A percentile compares a stretch with the other conserved stretches of the same genome.
phyloP scores from a whole-genome alignment of 2,329 filamentous ascomycete genomes.

The Apiospora kogelbergensis region DNA sequence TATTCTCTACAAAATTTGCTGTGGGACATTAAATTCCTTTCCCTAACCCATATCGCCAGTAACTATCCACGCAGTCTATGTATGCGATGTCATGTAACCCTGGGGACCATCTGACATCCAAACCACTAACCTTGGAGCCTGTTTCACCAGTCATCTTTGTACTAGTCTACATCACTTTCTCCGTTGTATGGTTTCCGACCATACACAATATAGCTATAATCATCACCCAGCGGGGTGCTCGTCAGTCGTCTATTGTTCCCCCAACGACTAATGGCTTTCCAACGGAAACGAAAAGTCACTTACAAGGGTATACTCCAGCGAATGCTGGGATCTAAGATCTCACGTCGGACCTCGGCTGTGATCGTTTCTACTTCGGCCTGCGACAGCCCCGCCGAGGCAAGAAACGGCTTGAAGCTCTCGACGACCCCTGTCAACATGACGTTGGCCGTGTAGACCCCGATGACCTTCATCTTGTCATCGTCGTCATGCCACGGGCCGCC shows the following conservation, averaged over 20 bases:
- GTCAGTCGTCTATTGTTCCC: too few relatives aligned
- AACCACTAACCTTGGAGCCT: background rate
- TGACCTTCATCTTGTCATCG: conserved; percentile 53
- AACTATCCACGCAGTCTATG: too few relatives aligned
- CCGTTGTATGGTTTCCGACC: background rate
- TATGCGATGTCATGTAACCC: too few relatives aligned
- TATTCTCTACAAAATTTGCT: too few relatives aligned
- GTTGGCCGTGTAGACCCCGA: background rate
- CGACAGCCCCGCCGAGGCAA: background rate
- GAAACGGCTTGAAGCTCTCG: background rate
- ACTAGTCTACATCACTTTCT: background rate
- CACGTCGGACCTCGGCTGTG: background rate
- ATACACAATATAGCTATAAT: background rate
- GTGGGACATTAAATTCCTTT: too few relatives aligned
- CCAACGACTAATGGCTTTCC: background rate
- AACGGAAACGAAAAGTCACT: too few relatives aligned
- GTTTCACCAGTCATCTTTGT: background rate
- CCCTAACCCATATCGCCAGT: too few relatives aligned
- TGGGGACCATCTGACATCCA: too few relatives aligned
- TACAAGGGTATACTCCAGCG: conserved; percentile 5
- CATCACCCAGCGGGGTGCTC: too few relatives aligned
- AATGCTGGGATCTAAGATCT: background rate
- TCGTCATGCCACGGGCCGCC: conserved; percentile 53
- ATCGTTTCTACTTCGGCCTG: background rate
- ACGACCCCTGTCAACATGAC: background rate